phyloP scores from a whole-genome alignment of 495 filamentous ascomycete genomes.

The Daldinia decipiens region DNA sequence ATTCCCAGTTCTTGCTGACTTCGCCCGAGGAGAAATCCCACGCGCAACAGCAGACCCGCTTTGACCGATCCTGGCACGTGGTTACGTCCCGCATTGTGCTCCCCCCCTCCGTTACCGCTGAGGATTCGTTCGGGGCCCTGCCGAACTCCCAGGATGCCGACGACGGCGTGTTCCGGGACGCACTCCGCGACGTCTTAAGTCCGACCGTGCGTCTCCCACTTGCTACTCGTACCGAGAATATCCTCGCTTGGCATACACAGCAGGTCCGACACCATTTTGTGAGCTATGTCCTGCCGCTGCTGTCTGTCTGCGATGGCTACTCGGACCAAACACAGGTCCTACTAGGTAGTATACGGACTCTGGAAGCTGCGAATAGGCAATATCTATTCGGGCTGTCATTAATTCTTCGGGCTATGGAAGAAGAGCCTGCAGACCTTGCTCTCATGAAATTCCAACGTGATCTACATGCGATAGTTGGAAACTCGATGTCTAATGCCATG shows the following conservation, averaged over 20 bases:
- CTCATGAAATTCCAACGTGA: conserved; percentile 65
- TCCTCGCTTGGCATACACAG: conserved; percentile 62
- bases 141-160: conserved; percentile 55
- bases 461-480: conserved; percentile 72
- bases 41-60: conserved; percentile 65
- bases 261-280: conserved; percentile 64
- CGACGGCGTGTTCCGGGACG: conserved; percentile 54
- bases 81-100: conserved; percentile 71
- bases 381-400: conserved; percentile 61
- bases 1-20: conserved; percentile 25
- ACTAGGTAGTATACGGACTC: conserved; percentile 58
- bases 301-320: conserved; percentile 53
- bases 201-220: conserved; percentile 52
- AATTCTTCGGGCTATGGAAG: conserved; percentile 53
- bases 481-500: conserved; percentile 67
- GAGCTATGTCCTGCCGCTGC: conserved; percentile 60
- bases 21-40: conserved; percentile 43
- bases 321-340: conserved; percentile 54
- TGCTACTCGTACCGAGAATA: conserved; percentile 58
- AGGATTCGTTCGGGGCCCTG: conserved; percentile 55
- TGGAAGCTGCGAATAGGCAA: conserved; percentile 61
- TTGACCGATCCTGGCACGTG: conserved; percentile 74
- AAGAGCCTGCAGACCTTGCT: conserved; percentile 48
- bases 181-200: conserved; percentile 55
- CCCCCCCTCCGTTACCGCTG: conserved; percentile 57